Conservation (phyloP, 2,329 filamentous ascomycete genomes). For the Blastomyces silverae region DNA sequence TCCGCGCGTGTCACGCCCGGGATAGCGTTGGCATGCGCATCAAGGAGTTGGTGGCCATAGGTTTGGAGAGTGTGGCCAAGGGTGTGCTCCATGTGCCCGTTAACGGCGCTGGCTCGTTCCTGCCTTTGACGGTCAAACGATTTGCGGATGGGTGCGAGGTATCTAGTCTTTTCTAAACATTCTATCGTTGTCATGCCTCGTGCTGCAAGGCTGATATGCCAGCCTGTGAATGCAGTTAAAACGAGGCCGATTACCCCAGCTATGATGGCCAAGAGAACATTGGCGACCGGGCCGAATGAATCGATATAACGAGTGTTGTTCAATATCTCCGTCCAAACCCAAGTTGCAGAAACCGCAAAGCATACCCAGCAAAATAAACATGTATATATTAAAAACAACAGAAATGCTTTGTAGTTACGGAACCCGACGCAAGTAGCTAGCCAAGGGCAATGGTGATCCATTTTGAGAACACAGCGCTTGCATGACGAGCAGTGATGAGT, state of each 20-base stretch:
- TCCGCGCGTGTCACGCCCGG: slow-evolving; percentile 74
- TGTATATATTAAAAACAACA: slow-evolving; percentile 86
- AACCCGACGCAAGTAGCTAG: slow-evolving; percentile 91
- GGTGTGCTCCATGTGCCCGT: slow-evolving; percentile 30
- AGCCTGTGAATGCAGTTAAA: slow-evolving; percentile 77
- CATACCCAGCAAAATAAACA: slow-evolving; percentile 75
- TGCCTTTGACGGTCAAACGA: slow-evolving; percentile 59
- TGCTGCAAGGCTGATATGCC: slow-evolving; percentile 78
- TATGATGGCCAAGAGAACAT: slow-evolving; percentile 77
- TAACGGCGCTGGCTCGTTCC: slow-evolving; percentile 36
- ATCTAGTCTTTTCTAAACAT: slow-evolving; percentile 89
- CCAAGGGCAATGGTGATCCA: slow-evolving; percentile 99
- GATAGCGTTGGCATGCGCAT: slow-evolving; percentile 73
- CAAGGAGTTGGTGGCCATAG: slow-evolving; percentile 66
- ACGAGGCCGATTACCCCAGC: slow-evolving; percentile 88
- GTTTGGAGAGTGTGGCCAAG: slow-evolving; percentile 46
- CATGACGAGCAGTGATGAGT: slow-evolving; percentile 96
- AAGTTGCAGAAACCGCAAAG: slow-evolving; percentile 68
- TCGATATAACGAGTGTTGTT: slow-evolving; percentile 64
- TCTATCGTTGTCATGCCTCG: slow-evolving; percentile 90
- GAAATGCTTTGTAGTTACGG: slow-evolving; percentile 89
- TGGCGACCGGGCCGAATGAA: slow-evolving; percentile 78
- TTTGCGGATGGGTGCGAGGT: slow-evolving; percentile 71
- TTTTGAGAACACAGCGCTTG: slow-evolving; percentile 90
- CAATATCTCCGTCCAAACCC: slow-evolving; percentile 80